Conservation (phyloP, 2,329 filamentous ascomycete species). For the Mycosphaerella sp. region DNA sequence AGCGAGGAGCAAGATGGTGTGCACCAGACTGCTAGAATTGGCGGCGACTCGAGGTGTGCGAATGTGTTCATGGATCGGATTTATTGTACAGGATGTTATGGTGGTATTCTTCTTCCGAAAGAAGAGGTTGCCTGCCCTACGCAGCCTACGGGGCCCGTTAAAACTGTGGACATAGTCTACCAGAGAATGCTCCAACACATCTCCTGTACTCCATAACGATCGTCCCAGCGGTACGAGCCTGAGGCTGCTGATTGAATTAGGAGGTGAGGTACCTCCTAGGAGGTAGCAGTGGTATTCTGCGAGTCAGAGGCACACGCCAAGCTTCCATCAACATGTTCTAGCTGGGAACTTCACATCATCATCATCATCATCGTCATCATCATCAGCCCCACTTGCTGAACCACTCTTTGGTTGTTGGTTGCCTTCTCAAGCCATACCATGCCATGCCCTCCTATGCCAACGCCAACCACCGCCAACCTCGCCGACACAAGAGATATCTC, state of each 20-base stretch:
- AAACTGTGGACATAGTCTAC: too few relatives aligned
- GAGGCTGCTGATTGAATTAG: not conserved
- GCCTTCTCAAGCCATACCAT: not conserved
- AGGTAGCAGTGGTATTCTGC: not conserved
- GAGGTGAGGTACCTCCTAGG: not conserved
- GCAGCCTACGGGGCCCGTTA: too few relatives aligned
- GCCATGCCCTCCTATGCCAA: not conserved
- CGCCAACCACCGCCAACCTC: not conserved
- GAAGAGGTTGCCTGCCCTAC: too few relatives aligned
- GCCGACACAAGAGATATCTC: constrained; percentile 4
- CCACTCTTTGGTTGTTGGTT: not conserved
- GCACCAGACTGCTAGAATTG: not conserved
- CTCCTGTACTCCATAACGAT: too few relatives aligned
- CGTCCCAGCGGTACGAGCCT: not conserved
- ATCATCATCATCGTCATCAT: not conserved
- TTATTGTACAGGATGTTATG: not conserved
- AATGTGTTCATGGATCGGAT: not conserved
- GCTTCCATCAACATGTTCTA: not conserved
- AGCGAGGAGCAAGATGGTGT: constrained; percentile 7
- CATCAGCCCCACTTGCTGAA: not conserved
- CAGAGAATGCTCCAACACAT: not conserved
- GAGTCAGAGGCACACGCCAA: constrained; percentile 4
- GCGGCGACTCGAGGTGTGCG: not conserved
- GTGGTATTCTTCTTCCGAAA: not conserved
- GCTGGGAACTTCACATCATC: not conserved